Evolutionary conservation across 169 alveolate genomes (phyloP), one percentile per base, ranked within the genome.

Genomic region (Plasmodium blacklocki): DNA sequence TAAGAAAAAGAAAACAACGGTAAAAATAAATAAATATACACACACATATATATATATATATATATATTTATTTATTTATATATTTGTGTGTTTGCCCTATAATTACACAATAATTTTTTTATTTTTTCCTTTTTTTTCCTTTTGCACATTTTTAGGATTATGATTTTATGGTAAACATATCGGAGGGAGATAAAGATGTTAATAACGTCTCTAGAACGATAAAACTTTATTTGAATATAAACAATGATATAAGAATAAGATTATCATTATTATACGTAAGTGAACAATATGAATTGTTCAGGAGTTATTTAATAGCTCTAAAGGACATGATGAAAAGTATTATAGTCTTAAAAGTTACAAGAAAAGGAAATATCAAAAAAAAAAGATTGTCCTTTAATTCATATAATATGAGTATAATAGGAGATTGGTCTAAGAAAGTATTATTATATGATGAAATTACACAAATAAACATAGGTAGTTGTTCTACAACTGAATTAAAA

Each of bases 391-490:
- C 8, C 6, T 80, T 80, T 50, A 68, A 39, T 50, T 43, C 39
- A 15, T 70, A 60, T 66, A 29, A 67, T 80, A 67, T 64, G 52
- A 26, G 32, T 15, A 68, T 80, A 12, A 11, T 80, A 58, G 89
- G 73, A 11, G 29, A 5, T 45, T 80, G 89, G 89, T 50, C 89
- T 21, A 80, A 59, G 50, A 80, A 64, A 29, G 52, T 68, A 54
- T 39, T 80, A 80, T 9, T 50, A 50, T 80, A 80, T 80, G 89
- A 80, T 80, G 73, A 80, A 23, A 80, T 80, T 9, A 68, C 71
- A 19, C 73, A 80, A 66, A 58, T 80, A 29, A 80, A 54, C 52
- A 80, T 80, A 6, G 89, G 89, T 15, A 66, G 45, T 52, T 29
- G 89, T 43, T 67, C 64, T 52, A 80, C 89, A 19, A 21, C 83